A percentile compares a stretch with the other conserved stretches of the same genome.
Evolutionary conservation across 176 grass and related monocot species (phyloP).

Genomic region (Lolium multiflorum): DNA sequence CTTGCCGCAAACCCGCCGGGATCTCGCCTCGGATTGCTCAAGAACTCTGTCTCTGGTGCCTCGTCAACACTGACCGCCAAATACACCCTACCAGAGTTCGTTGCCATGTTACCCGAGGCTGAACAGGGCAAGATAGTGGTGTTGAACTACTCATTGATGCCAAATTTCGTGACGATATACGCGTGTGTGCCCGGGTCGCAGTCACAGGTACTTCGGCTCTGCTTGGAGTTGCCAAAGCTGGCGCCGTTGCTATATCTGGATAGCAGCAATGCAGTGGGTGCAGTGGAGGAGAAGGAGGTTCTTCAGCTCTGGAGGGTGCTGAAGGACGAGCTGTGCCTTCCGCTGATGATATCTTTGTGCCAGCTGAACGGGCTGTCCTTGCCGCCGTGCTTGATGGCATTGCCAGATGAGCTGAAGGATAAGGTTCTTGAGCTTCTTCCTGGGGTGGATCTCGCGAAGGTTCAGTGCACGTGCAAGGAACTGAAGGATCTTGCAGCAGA

Average conservation of each 20-base stretch:
- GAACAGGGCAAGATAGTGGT: conserved; percentile 53
- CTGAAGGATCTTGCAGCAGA: conserved; percentile 67
- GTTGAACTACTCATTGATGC: conserved; percentile 66
- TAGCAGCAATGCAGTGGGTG: conserved; percentile 36
- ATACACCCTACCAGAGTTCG: conserved; percentile 60
- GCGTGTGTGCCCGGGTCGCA: conserved; percentile 47
- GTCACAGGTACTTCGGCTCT: conserved; percentile 55
- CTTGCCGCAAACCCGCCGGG: conserved; percentile 14
- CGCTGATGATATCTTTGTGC: conserved; percentile 72
- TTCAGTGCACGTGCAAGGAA: conserved; percentile 78
- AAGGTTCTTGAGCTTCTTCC: conserved; percentile 67
- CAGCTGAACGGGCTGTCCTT: conserved; percentile 51
- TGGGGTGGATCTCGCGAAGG: conserved; percentile 46
- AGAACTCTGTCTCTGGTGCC: conserved; percentile 45
- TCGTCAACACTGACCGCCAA: conserved; percentile 43
- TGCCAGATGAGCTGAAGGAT: conserved; percentile 71
- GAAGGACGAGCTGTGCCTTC: conserved; percentile 76
- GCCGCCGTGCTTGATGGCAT: conserved; percentile 79
- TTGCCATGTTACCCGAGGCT: neutral
- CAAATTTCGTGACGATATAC: conserved; percentile 63
- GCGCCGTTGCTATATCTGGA: conserved; percentile 64
- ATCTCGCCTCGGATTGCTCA: conserved; percentile 36
- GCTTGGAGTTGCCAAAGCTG: conserved; percentile 61
- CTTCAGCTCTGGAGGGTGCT: conserved; percentile 62
- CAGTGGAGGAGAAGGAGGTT: conserved; percentile 53